Base-by-base conservation (phyloP, 352 stramenopile species). In the Blastocystis sp. region DNA sequence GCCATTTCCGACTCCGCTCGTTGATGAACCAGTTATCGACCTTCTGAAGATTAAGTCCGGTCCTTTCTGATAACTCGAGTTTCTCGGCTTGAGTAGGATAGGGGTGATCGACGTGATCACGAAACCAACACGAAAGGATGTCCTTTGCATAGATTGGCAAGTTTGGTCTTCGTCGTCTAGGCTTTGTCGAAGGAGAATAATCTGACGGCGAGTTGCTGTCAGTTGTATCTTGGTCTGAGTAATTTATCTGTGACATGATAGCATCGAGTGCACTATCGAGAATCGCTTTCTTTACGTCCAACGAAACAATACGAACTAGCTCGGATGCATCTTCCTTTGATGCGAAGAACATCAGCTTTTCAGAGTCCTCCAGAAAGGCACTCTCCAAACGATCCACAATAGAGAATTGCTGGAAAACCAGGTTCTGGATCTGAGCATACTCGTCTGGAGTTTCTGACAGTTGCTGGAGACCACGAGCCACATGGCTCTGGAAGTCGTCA, bases 11-110 rank as follows among this genome's bases (percentile, higher is more conserved):
- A 63, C 70, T 80, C 26, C 70, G 43, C n/a, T 80, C 70, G n/a
- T 80, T 80, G 26, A 80, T 80, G 0, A 80, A 80, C 70, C 70
- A 80, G 55, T 80, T 80, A 26, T 80, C 70, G 15, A 80, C 70
- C 26, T 80, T 80, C 45, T 80, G 70, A n/a, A 80, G 34, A 47
- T 23, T 61, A 0, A 80, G 45, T 45, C 70, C 70, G 15, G 70
- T 80, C 29, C 54, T 61, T 61, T 63, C 50, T 1, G 70, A 80
- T n/a, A 80, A 39, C 26, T 80, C 70, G 11, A 61, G 13, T 53
- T 80, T 80, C 64, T 80, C 70, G 1, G 20, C 34, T 41, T 80
- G 70, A 26, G 34, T 80, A n/a, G 70, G 70, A 54, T 80, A 80
- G 43, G 70, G 70, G 55, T 80, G 34, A 62, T 80, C 70, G 45